phyloP scores from a whole-genome alignment of 139 green algal genomes.

The Chlorella sp. region DNA sequence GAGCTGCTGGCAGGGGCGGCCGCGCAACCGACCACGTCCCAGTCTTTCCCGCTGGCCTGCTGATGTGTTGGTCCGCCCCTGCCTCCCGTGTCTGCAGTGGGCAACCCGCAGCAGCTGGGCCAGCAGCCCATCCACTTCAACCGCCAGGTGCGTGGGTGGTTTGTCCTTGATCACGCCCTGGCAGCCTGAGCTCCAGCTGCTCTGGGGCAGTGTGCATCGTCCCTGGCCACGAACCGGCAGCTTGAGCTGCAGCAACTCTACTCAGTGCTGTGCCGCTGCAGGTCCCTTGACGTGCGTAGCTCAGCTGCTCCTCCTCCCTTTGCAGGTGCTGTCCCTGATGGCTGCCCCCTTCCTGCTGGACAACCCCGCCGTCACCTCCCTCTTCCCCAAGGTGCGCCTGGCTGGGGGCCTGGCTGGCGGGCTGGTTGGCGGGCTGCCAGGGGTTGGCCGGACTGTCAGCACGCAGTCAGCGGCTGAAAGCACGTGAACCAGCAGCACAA shows the following conservation, averaged over 20 bases:
- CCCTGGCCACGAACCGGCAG: neutral
- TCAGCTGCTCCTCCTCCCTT: too few relatives aligned
- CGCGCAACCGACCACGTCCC: neutral
- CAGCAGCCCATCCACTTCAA: slow-evolving; percentile 90
- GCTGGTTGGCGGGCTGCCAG: too few relatives aligned
- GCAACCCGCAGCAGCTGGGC: slow-evolving; percentile 93
- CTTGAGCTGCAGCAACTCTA: neutral
- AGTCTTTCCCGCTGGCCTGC: neutral
- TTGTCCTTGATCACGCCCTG: neutral
- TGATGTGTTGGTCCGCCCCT: neutral
- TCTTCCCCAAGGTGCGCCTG: slow-evolving; percentile 68
- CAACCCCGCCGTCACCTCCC: slow-evolving; percentile 55
- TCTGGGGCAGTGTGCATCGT: too few relatives aligned
- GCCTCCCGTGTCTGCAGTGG: slow-evolving; percentile 64
- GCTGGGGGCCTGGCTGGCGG: too few relatives aligned
- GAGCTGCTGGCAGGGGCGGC: too few relatives aligned
- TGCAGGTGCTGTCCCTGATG: slow-evolving; percentile 84
- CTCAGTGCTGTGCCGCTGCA: slow-evolving; percentile 68
- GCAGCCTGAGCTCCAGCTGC: too few relatives aligned
- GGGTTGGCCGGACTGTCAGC: too few relatives aligned
- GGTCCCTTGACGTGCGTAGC: too few relatives aligned
- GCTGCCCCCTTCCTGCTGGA: slow-evolving; percentile 85
- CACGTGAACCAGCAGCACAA: too few relatives aligned
- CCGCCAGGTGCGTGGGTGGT: slow-evolving; percentile 67
- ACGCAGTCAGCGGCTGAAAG: too few relatives aligned